Evolutionary conservation across 1,284 basidiomycete genomes (phyloP).

Genomic region (Boletellus deceptivus): DNA sequence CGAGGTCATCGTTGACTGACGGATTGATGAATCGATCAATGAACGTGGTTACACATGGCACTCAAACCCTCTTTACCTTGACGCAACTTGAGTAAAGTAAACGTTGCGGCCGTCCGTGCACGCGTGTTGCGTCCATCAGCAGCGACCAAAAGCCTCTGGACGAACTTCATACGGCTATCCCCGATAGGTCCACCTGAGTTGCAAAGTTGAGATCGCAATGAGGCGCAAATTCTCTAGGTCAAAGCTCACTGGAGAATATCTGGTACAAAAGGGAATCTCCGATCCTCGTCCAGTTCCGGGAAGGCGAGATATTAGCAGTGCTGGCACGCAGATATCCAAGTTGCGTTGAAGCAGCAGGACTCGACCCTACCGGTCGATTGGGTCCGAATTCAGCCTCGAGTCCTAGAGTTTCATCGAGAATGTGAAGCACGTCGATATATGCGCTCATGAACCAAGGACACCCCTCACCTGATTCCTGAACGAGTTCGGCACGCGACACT

Average conservation of each 20-base stretch:
- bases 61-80: not conserved
- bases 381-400: not conserved
- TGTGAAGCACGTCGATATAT: not conserved
- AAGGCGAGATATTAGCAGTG: conserved; percentile 10
- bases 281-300: conserved; percentile 16
- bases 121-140: conserved; percentile 7
- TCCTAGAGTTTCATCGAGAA: not conserved
- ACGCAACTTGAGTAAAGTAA: conserved; percentile 11
- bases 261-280: conserved; percentile 13
- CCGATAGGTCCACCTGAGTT: conserved; percentile 10
- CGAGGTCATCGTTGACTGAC: conserved; percentile 5
- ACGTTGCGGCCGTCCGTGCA: conserved; percentile 13
- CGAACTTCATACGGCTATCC: conserved; percentile 10
- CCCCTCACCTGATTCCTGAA: conserved; percentile 11
- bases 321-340: conserved; percentile 11
- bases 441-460: not conserved
- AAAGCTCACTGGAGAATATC: conserved; percentile 10
- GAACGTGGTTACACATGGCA: not conserved
- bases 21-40: not conserved
- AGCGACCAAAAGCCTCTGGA: conserved; percentile 9
- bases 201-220: not conserved
- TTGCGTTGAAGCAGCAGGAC: conserved; percentile 3
- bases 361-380: not conserved
- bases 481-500: conserved; percentile 8
- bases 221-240: not conserved